phyloP scores from a whole-genome alignment of 129 eudicot species.

The Daucus carota region DH1_v3.0 NC_030383.2:46532501-46533000 shows the following conservation, averaged over 20 bases:
- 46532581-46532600: background rate
- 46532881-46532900: background rate
- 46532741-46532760: constrained; percentile 4
- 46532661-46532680: constrained; percentile 7
- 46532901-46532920: background rate
- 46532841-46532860: background rate
- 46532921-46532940: background rate
- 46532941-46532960: no score
- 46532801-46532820: background rate
- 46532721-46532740: constrained; percentile 12
- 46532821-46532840: background rate
- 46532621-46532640: background rate
- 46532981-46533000: background rate
- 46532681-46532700: background rate
- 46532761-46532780: constrained; percentile 5
- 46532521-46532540: background rate
- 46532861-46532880: background rate
- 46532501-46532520: background rate
- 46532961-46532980: background rate
- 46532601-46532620: background rate
- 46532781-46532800: background rate
- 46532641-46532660: background rate
- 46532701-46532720: constrained; percentile 2
- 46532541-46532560: background rate
- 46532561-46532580: background rate